These are phyloP conservation scores for Jimgerdemannia lactiflua DNA, from an alignment of 192 early-diverging fungal genomes.

Conservation along the genomic window DNA sequence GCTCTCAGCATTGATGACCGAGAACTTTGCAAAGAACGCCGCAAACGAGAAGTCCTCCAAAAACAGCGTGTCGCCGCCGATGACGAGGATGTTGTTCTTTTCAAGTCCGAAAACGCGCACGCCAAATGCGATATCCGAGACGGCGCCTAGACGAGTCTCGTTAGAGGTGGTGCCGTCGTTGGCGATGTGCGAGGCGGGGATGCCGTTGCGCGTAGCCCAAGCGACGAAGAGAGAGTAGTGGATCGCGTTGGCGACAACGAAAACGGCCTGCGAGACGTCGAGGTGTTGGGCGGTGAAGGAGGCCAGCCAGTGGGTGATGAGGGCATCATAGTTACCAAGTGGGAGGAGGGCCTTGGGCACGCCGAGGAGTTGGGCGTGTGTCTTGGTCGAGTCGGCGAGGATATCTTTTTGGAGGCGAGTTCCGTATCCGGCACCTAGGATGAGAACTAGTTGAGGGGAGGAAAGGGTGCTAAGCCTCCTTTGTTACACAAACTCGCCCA, in stretches of 20 bases:
- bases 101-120: slow-evolving; percentile 28
- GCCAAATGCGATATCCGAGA: slow-evolving; percentile 46
- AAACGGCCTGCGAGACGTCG: slow-evolving; percentile 21
- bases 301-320: slow-evolving; percentile 39
- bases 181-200: slow-evolving; percentile 36
- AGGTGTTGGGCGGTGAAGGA: slow-evolving; percentile 5
- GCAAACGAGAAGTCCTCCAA: slow-evolving; percentile 47
- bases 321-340: slow-evolving; percentile 33
- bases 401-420: slow-evolving; percentile 56
- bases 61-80: slow-evolving; percentile 63
- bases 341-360: slow-evolving; percentile 49
- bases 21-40: slow-evolving; percentile 25
- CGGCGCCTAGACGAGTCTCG: slow-evolving; percentile 53
- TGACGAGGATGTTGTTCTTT: slow-evolving; percentile 36
- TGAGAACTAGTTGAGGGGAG: slow-evolving; percentile 27
- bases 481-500: neutral
- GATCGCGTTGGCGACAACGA: slow-evolving; percentile 47
- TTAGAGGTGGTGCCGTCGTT: slow-evolving; percentile 48
- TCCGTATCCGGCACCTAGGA: slow-evolving; percentile 62
- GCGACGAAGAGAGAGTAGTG: slow-evolving; percentile 34
- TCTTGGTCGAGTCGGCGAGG: slow-evolving; percentile 10
- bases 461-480: neutral
- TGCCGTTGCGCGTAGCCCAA: slow-evolving; percentile 36
- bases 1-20: neutral
- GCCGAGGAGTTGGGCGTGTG: slow-evolving; percentile 36